Percentiles rank a stretch among this genome's conserved stretches.
Conservation (phyloP, 2,329 filamentous ascomycete genomes). For the Epichloe sylvatica region DNA sequence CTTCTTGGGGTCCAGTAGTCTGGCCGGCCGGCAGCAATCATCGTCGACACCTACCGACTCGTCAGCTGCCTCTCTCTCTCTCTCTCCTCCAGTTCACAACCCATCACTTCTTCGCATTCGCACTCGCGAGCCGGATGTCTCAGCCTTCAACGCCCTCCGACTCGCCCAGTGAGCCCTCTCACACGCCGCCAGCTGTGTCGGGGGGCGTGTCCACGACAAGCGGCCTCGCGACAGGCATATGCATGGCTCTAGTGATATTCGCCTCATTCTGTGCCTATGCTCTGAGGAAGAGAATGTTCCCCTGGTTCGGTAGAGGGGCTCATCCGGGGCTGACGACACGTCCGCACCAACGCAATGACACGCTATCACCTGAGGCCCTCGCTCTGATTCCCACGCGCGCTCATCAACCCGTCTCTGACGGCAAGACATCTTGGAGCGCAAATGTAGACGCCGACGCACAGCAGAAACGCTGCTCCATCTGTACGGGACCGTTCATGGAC, state of each 20-base stretch:
- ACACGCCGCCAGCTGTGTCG: background rate
- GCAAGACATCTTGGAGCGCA: background rate
- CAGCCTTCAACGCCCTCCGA: background rate
- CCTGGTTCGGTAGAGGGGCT: background rate
- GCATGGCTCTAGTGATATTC: background rate
- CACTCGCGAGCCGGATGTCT: background rate
- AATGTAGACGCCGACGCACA: background rate
- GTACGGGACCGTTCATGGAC: slow-evolving; percentile 1
- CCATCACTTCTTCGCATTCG: background rate
- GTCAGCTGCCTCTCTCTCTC: too few species aligned
- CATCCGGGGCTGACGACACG: too few species aligned
- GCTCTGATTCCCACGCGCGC: background rate
- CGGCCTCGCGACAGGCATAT: background rate
- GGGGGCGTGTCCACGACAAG: background rate
- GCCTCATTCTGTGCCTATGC: background rate
- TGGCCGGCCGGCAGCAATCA: background rate
- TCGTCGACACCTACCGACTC: background rate
- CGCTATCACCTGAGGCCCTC: background rate
- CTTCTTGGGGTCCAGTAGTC: too few species aligned
- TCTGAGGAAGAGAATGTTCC: background rate
- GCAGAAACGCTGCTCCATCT: slow-evolving; percentile 1
- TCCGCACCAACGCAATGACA: background rate
- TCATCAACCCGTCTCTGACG: background rate
- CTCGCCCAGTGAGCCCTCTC: background rate
- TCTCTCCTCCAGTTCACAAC: too few species aligned